phyloP scores from a whole-genome alignment of 371 early-diverging fungal genomes.

The Coemansia sp. region DNA sequence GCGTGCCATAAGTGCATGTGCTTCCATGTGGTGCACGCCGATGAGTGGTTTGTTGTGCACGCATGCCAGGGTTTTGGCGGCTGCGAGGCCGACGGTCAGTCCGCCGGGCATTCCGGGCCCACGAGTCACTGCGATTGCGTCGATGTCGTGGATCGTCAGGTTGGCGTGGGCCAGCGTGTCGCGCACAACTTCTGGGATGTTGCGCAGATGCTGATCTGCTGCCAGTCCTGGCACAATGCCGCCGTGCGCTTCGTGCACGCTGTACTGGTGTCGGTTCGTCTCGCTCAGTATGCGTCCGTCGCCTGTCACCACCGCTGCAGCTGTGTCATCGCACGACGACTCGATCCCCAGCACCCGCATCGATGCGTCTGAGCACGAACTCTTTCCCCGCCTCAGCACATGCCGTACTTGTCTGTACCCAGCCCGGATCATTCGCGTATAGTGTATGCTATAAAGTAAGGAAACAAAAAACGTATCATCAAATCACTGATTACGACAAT shows the following conservation, averaged over 20 bases:
- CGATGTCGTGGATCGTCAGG: conserved; percentile 62
- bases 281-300: conserved; percentile 69
- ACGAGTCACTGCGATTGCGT: conserved; percentile 79
- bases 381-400: neutral
- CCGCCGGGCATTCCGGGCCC: conserved; percentile 81
- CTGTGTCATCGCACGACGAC: conserved; percentile 85
- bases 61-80: conserved; percentile 78
- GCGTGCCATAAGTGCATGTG: conserved; percentile 72
- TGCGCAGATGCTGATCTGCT: conserved; percentile 65
- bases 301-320: conserved; percentile 75
- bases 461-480: too few species aligned
- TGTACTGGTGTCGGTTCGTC: conserved; percentile 66
- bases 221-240: conserved; percentile 83
- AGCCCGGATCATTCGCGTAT: neutral
- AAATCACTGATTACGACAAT: neutral
- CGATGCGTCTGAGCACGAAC: too few species aligned
- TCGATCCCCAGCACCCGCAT: conserved; percentile 67
- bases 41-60: conserved; percentile 68
- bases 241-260: conserved; percentile 75
- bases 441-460: too few species aligned
- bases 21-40: conserved; percentile 89
- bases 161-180: conserved; percentile 63
- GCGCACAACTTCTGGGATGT: conserved; percentile 67
- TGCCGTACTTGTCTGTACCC: neutral
- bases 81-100: conserved; percentile 74